Conservation (phyloP, 2,329 filamentous ascomycete genomes). For the Aspergillus fischeri region DNA sequence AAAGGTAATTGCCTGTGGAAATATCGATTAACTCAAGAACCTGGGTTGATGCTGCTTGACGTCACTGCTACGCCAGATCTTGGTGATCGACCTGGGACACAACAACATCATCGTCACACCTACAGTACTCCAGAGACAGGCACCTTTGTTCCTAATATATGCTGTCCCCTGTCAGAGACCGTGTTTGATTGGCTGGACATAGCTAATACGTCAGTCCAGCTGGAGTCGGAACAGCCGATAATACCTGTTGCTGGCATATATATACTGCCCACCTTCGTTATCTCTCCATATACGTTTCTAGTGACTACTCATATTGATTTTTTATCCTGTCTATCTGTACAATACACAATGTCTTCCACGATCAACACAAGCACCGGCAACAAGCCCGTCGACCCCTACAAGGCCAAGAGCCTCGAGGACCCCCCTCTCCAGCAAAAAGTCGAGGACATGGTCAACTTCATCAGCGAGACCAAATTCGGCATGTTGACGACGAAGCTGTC, state of each 20-base stretch:
- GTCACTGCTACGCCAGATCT: constrained; percentile 11
- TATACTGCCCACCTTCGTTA: neutral
- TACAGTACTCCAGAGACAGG: neutral
- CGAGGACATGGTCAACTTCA: constrained; percentile 67
- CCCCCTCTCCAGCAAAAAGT: constrained; percentile 69
- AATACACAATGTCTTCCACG: constrained; percentile 24
- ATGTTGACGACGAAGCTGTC: constrained; percentile 76
- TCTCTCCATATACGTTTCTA: neutral
- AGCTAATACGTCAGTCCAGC: neutral
- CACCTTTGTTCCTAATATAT: too few species aligned
- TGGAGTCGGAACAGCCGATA: neutral
- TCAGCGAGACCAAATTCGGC: constrained; percentile 71
- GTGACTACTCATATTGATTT: neutral
- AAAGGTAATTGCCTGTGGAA: neutral
- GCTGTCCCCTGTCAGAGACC: neutral
- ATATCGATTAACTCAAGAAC: neutral
- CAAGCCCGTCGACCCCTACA: constrained; percentile 74
- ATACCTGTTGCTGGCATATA: neutral
- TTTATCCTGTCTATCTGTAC: neutral
- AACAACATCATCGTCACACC: neutral
- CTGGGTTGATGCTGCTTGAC: constrained; percentile 4
- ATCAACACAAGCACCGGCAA: constrained; percentile 59
- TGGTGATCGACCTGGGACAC: neutral
- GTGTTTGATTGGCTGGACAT: neutral
- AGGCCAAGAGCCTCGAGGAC: constrained; percentile 70